Evolutionary conservation across 257 asterid genomes (phyloP), one percentile per base, ranked within the genome.

Genomic region (Handroanthus guayacan): DNA sequence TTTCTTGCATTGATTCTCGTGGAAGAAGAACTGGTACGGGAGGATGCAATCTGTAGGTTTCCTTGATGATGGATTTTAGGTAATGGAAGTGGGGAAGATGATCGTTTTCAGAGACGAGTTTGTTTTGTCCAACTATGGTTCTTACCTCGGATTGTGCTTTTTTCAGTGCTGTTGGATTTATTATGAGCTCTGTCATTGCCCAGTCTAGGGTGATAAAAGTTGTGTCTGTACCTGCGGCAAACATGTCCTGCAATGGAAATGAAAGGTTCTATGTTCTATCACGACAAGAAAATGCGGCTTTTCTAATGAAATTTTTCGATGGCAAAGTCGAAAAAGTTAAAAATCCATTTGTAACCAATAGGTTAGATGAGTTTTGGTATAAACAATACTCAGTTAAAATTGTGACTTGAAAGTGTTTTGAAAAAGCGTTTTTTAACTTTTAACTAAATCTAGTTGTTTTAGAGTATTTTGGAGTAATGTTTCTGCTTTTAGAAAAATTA

Each of bases 201-300:
- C 96, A 90, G 52, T 88, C 90, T 38, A 88, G 69, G 50, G 88
- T 68, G 6, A 83, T 81, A 75, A 80, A 83, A n/a, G 87, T 81
- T 56, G 93, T 87, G 64, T 90, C 96, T 4, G 92, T 87, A 43
- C 92, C 94, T 5, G 91, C 96, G 4, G 96, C 92, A 82, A 88
- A 90, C 91, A 90, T 90, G 80, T 88, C 89, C 95, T 89, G 76
- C 55, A 72, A 20, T 25, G 34, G 17, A 44, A 62, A 8, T 43
- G 54, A 47, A 1, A 52, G 8, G 45, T 60, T 20, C 5, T 6
- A 13, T 11, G 1, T 10, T 13, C 7, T 39, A 39, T 25, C 31
- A 25, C 31, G 0, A 25, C 31, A 25, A 25, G 31, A 39, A 39
- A 39, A 39, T 39, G 31, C 1, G 31, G 31, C 7, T 39, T 3